Evolutionary conservation across 1,139 yeast species (phyloP), one percentile per base, ranked within the genome.

Genomic region (Blastobotrys malaysiensis): DNA sequence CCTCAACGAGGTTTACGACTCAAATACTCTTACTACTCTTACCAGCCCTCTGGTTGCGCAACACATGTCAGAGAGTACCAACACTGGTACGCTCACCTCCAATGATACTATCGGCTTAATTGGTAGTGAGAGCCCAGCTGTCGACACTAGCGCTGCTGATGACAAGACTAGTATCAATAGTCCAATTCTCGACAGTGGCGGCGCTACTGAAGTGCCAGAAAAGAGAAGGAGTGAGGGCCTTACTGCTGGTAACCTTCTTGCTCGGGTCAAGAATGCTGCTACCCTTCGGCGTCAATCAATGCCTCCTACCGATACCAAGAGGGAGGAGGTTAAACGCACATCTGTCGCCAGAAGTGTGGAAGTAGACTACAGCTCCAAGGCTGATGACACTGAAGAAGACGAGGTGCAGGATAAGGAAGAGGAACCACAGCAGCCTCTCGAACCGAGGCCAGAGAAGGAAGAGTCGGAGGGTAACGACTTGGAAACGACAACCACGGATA

Each of bases 371-470:
- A 31, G 39, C 16, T 13, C 39, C 16, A 31, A 44, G 21, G 21
- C 21, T 16, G 46, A 7, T 3, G 24, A 9, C 9, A n/a, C n/a
- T n/a, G 57, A 55, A 13, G 61, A 50, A 9, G 59, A 61, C 2
- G 69, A 63, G 11, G 70, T 65, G 13, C 68, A 62, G 9, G 58
- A 55, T n/a, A 51, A 45, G 19, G 60, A 55, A 13, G 58, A 48
- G 13, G 57, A 55, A 46, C 45, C 31, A n/a, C n/a, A n/a, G n/a
- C n/a, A 48, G 9, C 19, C 5, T 19, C 5, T 14, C 5, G 22
- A 44, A 13, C 5, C n/a, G 5, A 18, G 4, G 21, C 36, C 48
- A 19, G 31, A 16, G 26, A 13, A 31, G 26, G 13, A 18, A 14
- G 19, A 43, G 22, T 7, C n/a, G 22, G 21, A 7, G 1, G 43